Percentiles rank a stretch among this genome's conserved stretches.
Evolutionary conservation across 2,329 filamentous ascomycete species (phyloP).

Genomic region (Dendryphion nanum): DNA sequence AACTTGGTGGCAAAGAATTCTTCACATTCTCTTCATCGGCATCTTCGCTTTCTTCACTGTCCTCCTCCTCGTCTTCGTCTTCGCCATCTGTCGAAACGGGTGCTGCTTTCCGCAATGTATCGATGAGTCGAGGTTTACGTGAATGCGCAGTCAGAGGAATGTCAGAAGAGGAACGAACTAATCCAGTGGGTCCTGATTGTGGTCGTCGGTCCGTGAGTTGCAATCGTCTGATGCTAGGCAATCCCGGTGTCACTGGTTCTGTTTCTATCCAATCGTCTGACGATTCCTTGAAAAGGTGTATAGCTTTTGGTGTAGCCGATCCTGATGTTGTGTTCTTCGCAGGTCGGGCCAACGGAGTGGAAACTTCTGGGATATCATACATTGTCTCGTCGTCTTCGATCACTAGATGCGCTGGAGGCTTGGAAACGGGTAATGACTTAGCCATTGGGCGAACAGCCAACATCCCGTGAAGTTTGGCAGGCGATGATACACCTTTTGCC

Average conservation of each 20-base stretch:
- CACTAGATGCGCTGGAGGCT: constrained; percentile 6
- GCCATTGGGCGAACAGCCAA: constrained; percentile 19
- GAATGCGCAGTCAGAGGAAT: constrained; percentile 22
- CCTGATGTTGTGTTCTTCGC: constrained; percentile 15
- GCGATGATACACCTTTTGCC: constrained; percentile 35
- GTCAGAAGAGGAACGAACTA: constrained; percentile 34
- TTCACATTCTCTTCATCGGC: too few relatives aligned
- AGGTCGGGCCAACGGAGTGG: constrained; percentile 17
- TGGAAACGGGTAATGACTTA: too few relatives aligned
- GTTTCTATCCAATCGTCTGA: too few relatives aligned
- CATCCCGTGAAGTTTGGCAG: constrained; percentile 32
- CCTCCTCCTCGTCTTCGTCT: constrained; percentile 9
- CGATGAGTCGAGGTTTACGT: constrained; percentile 29
- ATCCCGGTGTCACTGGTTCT: too few relatives aligned
- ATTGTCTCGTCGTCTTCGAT: constrained; percentile 32
- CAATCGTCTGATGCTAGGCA: constrained; percentile 31
- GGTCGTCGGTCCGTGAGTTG: constrained; percentile 28
- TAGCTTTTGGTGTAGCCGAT: too few relatives aligned
- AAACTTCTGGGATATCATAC: constrained; percentile 31
- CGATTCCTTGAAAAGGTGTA: too few relatives aligned
- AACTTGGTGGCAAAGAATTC: too few relatives aligned
- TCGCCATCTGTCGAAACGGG: constrained; percentile 24
- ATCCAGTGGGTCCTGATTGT: constrained; percentile 14
- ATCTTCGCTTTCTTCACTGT: constrained; percentile 18
- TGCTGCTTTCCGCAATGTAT: constrained; percentile 27